These are phyloP conservation scores for Skeletonema grethae DNA, from an alignment of 108 stramenopile genomes.

Conservation along the genomic window DNA sequence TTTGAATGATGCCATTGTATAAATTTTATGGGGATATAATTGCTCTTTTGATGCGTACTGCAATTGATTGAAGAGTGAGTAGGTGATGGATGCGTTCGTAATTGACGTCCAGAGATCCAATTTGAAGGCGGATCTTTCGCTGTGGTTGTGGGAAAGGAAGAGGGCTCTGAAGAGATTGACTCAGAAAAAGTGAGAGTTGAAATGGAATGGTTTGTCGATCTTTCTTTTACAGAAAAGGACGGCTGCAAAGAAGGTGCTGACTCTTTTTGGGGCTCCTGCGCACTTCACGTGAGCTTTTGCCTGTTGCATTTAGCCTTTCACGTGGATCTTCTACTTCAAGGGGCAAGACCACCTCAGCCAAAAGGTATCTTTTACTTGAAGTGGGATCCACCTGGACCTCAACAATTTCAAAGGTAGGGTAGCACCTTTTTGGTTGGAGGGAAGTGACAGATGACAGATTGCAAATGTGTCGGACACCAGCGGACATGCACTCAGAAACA, in stretches of 20 bases:
- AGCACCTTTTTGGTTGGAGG: not conserved
- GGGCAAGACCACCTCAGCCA: not conserved
- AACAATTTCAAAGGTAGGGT: not conserved
- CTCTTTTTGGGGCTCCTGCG: not conserved
- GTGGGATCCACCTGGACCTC: not conserved
- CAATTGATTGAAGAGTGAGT: not conserved
- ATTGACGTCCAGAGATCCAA: constrained; percentile 1
- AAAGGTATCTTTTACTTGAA: constrained; percentile 3
- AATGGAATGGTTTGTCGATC: constrained; percentile 3
- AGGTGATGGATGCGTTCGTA: constrained; percentile 4
- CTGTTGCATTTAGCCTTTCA: not conserved
- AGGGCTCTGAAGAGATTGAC: not conserved
- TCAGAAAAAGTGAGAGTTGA: constrained; percentile 4
- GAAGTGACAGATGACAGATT: too few species aligned
- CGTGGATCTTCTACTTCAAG: constrained; percentile 3
- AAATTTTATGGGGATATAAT: not conserved
- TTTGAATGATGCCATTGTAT: constrained; percentile 74
- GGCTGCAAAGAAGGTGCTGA: constrained; percentile 11
- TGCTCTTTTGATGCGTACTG: not conserved
- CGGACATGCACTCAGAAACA: too few species aligned
- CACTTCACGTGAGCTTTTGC: not conserved
- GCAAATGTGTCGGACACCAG: too few species aligned
- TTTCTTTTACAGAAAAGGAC: constrained; percentile 9
- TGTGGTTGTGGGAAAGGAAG: not conserved
- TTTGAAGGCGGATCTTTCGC: constrained; percentile 26